Base-by-base conservation (phyloP, 352 stramenopile genomes). In the Phytophthora fragariae region DNA sequence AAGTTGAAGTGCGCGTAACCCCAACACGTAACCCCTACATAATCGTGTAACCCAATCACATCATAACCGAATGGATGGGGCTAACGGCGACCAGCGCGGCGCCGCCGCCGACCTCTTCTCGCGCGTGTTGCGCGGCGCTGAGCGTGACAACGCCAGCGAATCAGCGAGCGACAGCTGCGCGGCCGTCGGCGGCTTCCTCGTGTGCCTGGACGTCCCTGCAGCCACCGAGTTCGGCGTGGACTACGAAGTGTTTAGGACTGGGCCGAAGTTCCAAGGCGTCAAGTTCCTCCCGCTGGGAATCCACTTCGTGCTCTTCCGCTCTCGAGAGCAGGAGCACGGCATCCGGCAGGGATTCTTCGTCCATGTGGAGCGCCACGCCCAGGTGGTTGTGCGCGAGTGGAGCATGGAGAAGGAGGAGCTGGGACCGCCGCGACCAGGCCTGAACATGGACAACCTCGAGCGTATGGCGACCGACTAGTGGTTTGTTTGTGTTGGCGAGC, bases 321-420 rank as follows among this genome's bases (percentile, higher is more conserved):
- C 90, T 17, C 79, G 77, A 8, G 86, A 94, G 58, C 87, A 94
- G 41, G 85, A 93, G 56, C 86, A 95, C 50, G 88, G 88, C 41
- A 90, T 95, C 10, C 87, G 90, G 2, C 88, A 97, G 66, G 88
- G 88, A 12, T 95, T 97, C 63, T 97, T 97, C 62, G 37, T 95
- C 0, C 66, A 89, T 44, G 70, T 97, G 12, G 68, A 89, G 71
- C 66, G 72, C 39, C 77, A 91, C 41, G 72, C 75, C 3, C 87
- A 97, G 41, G 80, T 95, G 21, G 58, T 94, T 52, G 85, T 92
- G 56, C 87, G 88, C 31, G 84, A 93, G 60, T 97, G 90, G 90
- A 92, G 81, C 60, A 31, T 83, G 11, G 79, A 92, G 55, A 90
- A 91, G 33, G 90, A 97, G 75, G 90, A 95, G 67, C 74, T 97